phyloP scores from a whole-genome alignment of 441 rosid genomes.

The Hypseocharis bilobata region DNA sequence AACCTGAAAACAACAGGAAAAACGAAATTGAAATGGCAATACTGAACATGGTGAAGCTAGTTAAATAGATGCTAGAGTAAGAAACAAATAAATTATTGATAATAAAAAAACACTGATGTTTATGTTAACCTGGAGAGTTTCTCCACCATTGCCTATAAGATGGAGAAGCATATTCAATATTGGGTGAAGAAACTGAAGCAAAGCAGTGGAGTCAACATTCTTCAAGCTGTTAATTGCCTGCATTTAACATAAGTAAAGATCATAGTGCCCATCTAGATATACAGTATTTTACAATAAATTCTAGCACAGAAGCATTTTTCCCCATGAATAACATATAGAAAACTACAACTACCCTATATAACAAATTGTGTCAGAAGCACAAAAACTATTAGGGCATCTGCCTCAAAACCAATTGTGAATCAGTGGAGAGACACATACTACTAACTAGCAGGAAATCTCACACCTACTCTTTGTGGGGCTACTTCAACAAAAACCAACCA shows the following conservation, averaged over 20 bases:
- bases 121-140: constrained; percentile 79
- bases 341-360: neutral
- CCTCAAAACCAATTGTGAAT: too few relatives aligned
- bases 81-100: constrained; percentile 14
- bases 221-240: constrained; percentile 99
- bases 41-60: constrained; percentile 12
- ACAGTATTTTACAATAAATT: constrained; percentile 1
- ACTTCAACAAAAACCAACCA: neutral
- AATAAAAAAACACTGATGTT: neutral
- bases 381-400: too few relatives aligned
- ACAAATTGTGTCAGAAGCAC: neutral
- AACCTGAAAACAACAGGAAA: constrained; percentile 50
- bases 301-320: neutral
- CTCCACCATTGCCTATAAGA: constrained; percentile 99
- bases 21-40: constrained; percentile 15
- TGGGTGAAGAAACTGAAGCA: constrained; percentile 99
- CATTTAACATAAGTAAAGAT: constrained; percentile 13
- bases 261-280: neutral
- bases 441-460: too few relatives aligned
- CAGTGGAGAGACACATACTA: too few relatives aligned
- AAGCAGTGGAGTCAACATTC: constrained; percentile 91
- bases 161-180: constrained; percentile 94
- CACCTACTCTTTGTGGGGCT: too few relatives aligned
- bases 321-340: neutral
- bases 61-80: constrained; percentile 12